Evolutionary conservation across 75 land plant species (phyloP), one percentile per base, ranked within the genome.

Genomic region (Isoetes taiwanensis): DNA sequence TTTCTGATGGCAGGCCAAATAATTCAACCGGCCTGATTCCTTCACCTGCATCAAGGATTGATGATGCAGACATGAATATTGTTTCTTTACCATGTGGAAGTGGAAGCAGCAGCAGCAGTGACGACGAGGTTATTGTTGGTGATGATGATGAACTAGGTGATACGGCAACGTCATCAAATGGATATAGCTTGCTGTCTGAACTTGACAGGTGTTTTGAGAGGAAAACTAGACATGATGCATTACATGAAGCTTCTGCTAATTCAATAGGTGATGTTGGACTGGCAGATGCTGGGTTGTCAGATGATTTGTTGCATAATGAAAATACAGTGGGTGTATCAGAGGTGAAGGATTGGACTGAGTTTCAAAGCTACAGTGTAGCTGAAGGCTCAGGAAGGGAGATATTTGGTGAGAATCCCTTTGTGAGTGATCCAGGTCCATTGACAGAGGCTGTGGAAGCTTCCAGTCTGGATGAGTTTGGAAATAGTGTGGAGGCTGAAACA

Each of bases 71-170:
- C 3, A 23, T 3, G 17, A 19, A 3, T 8, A 12, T 23, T 24
- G 24, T 16, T 14, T 32, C 59, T 2, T 34, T 30, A 27, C 16
- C 59, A 3, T 19, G 50, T 46, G 23, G 50, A 16, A 46, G 50
- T 23, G 23, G 50, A 5, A 33, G 31, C 59, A 34, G 17, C 59
- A 64, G 48, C 6, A 56, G 69, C 27, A 54, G 39, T 64, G 76
- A 80, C 38, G 80, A 70, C 21, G 71, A 65, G 27, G 77, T 65
- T 43, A 43, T 59, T 43, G 71, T 64, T 34, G 76, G 73, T 29
- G 79, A 82, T 63, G 79, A 76, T 39, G 78, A 86, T 33, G 85
- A 78, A 12, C 56, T 76, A n/a, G 75, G 41, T 16, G 81, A 67
- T 52, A 80, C 80, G 2, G 74, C 84, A 26, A 69, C 72, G 28